A percentile compares a stretch with the other conserved stretches of the same genome.
These are phyloP conservation scores for Cryptococcus hybrid DNA, from an alignment of 1,284 basidiomycete genomes.

Conservation along the genomic window DNA sequence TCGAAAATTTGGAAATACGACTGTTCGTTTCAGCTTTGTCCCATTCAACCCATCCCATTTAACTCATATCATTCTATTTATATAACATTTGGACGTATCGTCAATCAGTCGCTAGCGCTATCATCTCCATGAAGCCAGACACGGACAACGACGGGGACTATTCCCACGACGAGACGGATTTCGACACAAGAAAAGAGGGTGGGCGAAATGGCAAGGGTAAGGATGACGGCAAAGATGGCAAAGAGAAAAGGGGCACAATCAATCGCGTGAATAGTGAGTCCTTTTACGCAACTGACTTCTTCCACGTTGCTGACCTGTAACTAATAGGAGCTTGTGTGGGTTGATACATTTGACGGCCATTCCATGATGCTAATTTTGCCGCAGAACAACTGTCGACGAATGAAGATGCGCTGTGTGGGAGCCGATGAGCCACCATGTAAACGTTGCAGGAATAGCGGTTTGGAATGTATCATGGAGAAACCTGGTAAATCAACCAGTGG, in stretches of 20 bases:
- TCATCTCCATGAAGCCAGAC: background rate
- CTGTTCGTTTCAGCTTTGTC: too few species aligned
- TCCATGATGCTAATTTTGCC: background rate
- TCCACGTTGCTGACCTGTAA: background rate
- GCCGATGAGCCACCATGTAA: slow-evolving; percentile 93
- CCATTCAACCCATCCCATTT: too few species aligned
- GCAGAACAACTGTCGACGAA: slow-evolving; percentile 48
- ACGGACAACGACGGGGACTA: slow-evolving; percentile 8
- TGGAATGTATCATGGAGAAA: slow-evolving; percentile 89
- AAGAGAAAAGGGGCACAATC: slow-evolving; percentile 39
- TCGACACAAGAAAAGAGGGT: slow-evolving; percentile 8
- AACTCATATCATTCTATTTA: too few species aligned
- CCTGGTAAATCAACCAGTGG: slow-evolving; percentile 72
- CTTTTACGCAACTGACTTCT: background rate
- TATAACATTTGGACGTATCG: too few species aligned
- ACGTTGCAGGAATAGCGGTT: slow-evolving; percentile 76
- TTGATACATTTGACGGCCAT: background rate
- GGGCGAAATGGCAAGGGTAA: slow-evolving; percentile 8
- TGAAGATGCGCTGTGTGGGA: slow-evolving; percentile 62
- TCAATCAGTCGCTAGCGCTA: too few species aligned
- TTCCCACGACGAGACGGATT: slow-evolving; percentile 13
- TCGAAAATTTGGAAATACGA: too few species aligned
- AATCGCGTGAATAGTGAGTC: slow-evolving; percentile 49
- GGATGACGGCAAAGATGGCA: slow-evolving; percentile 23
- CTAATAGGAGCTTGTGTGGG: slow-evolving; percentile 41